Conservation (phyloP, 441 rosid genomes). For the Lepidium campestre region DNA sequence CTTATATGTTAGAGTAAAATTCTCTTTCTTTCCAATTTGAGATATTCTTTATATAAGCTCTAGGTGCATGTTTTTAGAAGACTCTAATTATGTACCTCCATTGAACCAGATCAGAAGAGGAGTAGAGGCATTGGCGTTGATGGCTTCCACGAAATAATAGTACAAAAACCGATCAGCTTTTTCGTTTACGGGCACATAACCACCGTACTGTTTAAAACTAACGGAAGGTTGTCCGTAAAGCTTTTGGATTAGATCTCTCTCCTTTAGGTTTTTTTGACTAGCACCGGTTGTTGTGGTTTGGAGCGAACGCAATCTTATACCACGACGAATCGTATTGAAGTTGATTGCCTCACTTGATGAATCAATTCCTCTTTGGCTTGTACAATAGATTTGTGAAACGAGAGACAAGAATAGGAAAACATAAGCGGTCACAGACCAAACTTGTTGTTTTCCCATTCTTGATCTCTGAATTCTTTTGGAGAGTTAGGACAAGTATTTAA, state of each 20-base stretch:
- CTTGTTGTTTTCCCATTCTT: slow-evolving; percentile 18
- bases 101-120: slow-evolving; percentile 90
- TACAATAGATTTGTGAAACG: slow-evolving; percentile 19
- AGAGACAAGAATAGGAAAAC: slow-evolving; percentile 17
- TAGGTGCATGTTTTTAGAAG: too few relatives aligned
- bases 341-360: too few relatives aligned
- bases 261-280: slow-evolving; percentile 33
- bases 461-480: background rate
- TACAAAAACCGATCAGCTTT: slow-evolving; percentile 47
- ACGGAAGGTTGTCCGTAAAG: slow-evolving; percentile 59
- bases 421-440: background rate
- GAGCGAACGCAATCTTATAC: too few relatives aligned
- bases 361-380: too few relatives aligned
- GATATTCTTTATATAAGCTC: too few relatives aligned
- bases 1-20: too few relatives aligned
- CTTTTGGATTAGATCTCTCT: slow-evolving; percentile 43
- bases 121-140: slow-evolving; percentile 25
- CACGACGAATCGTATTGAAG: too few relatives aligned
- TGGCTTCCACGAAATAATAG: slow-evolving; percentile 63
- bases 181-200: slow-evolving; percentile 51
- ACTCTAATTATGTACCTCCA: slow-evolving; percentile 76
- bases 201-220: slow-evolving; percentile 53
- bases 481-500: background rate
- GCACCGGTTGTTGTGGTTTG: background rate
- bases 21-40: too few relatives aligned